These are phyloP conservation scores for Crithidia expoeki DNA, from an alignment of 208 protist species.

Conservation along the genomic window DNA sequence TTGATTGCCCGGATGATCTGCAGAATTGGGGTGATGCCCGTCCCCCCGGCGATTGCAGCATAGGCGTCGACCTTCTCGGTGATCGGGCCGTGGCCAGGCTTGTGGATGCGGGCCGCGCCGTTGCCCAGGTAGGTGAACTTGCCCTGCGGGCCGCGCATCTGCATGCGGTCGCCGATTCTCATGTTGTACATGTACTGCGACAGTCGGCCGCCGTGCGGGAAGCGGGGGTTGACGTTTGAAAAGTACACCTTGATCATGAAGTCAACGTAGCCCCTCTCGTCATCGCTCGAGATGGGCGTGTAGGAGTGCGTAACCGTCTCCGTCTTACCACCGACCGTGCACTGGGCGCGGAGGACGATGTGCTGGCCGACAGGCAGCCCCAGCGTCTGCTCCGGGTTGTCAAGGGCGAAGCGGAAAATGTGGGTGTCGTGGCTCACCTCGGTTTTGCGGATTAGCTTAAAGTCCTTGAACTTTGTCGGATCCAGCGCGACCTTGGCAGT, in stretches of 20 bases:
- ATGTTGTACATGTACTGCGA: conserved; percentile 89
- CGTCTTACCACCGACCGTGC: conserved; percentile 43
- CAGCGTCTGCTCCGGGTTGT: conserved; percentile 45
- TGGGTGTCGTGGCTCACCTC: conserved; percentile 70
- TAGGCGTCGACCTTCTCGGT: conserved; percentile 54
- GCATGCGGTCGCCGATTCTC: conserved; percentile 78
- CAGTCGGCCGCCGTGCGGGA: conserved; percentile 89
- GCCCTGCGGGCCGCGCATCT: conserved; percentile 90
- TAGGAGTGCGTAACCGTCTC: conserved; percentile 84
- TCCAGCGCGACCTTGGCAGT: conserved; percentile 51
- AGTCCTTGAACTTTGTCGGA: conserved; percentile 55
- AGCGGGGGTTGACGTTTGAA: conserved; percentile 75
- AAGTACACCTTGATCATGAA: conserved; percentile 95
- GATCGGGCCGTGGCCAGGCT: conserved; percentile 25
- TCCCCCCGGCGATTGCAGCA: conserved; percentile 81
- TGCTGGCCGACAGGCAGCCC: conserved; percentile 87
- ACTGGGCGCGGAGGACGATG: conserved; percentile 60
- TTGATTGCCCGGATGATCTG: conserved; percentile 91
- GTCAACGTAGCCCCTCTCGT: conserved; percentile 91
- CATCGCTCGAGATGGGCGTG: conserved; percentile 90
- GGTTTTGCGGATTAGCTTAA: conserved; percentile 61
- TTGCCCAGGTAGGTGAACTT: conserved; percentile 88
- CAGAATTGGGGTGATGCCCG: conserved; percentile 93
- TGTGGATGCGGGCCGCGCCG: conserved; percentile 36
- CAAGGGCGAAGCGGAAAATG: conserved; percentile 87